Evolutionary conservation across 805 yeast species (phyloP), one percentile per base, ranked within the genome.

Genomic region (Metschnikowia colocasiae): DNA sequence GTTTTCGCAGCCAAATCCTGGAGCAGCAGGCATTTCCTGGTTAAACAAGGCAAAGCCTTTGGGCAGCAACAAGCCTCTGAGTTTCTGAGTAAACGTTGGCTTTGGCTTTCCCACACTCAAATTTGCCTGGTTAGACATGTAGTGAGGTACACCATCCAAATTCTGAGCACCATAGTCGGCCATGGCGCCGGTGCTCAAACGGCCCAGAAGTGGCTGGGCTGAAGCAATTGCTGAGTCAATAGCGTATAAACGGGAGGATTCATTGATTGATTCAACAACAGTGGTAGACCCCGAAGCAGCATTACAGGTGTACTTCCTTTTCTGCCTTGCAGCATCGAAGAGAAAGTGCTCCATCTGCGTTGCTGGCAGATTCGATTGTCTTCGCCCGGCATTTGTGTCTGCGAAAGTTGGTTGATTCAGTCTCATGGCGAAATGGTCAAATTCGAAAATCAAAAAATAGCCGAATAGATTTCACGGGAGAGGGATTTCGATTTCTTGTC

Each of bases 1-100:
- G 18, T 37, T 37, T 37, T 37, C 32, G 40, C 40, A 37, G 23
- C 40, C 40, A 37, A 12, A 18, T 8, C 13, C 26, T 22, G 40
- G 31, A 1, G 40, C 5, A 15, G 22, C 16, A 6, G 32, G 32
- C 32, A 37, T 37, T 12, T 37, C 40, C n/a, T 37, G 12, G 20
- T 25, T 18, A 8, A 25, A 37, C 4, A 15, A 12, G 30, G 31
- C 31, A 16, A 25, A 26, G 16, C 31, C 40, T 26, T 37, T 27
- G 9, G 40, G 40, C 40, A 26, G 40, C 31, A 37, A 37, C 25
- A 37, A 37, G 3, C 3, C 23, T 19, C n/a, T 25, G 9, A 37
- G 30, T 13, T 37, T 37, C 2, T 26, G 20, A 5, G 2, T 19
- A 8, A 16, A 37, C 3, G 4, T 2, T 26, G 3, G 18, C 2